Conservation (phyloP, 768 basidiomycete genomes). For the Saitozyma podzolica region DNA sequence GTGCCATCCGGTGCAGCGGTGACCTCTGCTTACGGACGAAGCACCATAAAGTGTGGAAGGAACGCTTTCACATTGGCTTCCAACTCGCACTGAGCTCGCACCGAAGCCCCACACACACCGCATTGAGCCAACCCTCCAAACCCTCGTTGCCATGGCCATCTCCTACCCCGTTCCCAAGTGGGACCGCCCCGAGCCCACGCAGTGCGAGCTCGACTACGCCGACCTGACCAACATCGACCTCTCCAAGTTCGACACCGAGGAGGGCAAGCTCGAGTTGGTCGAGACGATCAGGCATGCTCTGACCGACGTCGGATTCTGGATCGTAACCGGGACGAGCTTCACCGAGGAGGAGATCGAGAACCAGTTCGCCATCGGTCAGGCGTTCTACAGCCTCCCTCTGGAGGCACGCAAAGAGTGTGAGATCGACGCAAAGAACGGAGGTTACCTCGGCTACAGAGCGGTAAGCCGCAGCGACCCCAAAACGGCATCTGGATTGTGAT, state of each 20-base stretch:
- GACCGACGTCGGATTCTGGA: conserved; percentile 30
- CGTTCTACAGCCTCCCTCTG: conserved; percentile 53
- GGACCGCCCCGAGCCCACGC: conserved; percentile 35
- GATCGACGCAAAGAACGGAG: conserved; percentile 52
- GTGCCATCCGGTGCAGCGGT: too few relatives aligned
- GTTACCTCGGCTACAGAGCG: conserved; percentile 54
- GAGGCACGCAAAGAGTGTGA: conserved; percentile 52
- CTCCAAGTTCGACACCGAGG: conserved; percentile 24
- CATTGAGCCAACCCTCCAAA: too few relatives aligned
- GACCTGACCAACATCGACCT: conserved; percentile 40
- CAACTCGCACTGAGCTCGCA: too few relatives aligned
- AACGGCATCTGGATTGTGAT: not conserved
- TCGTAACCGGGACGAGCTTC: conserved; percentile 54
- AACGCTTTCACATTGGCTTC: too few relatives aligned
- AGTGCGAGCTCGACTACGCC: conserved; percentile 50
- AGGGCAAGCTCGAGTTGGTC: conserved; percentile 34
- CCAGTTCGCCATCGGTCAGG: conserved; percentile 54
- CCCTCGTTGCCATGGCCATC: conserved; percentile 16
- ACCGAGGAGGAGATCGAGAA: conserved; percentile 53
- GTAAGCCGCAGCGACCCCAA: conserved; percentile 30
- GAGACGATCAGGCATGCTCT: conserved; percentile 27
- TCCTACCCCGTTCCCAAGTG: conserved; percentile 24
- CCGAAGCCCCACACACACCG: too few relatives aligned
- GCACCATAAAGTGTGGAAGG: too few relatives aligned
- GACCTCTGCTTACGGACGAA: too few relatives aligned